phyloP scores from a whole-genome alignment of 805 yeast genomes.

The Ogataea populi-albae region DNA sequence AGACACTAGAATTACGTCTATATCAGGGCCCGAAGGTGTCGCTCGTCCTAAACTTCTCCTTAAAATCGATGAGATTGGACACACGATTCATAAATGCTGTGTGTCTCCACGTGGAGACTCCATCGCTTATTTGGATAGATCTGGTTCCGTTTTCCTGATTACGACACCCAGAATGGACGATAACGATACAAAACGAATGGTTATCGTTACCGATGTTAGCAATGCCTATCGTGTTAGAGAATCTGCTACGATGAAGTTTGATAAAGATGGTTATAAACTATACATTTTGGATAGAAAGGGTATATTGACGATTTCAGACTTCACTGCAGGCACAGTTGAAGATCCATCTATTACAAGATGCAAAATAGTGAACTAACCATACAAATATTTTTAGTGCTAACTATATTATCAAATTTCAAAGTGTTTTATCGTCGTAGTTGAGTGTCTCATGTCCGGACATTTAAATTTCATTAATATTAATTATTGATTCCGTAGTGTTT shows the following conservation, averaged over 20 bases:
- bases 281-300: slow-evolving; percentile 82
- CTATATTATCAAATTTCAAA: background rate
- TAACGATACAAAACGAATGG: slow-evolving; percentile 55
- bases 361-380: slow-evolving; percentile 46
- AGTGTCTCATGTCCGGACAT: too few relatives aligned
- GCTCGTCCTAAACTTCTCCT: slow-evolving; percentile 61
- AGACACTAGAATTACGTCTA: slow-evolving; percentile 56
- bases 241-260: slow-evolving; percentile 75
- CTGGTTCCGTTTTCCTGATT: slow-evolving; percentile 71
- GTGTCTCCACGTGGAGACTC: slow-evolving; percentile 87
- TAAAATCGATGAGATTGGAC: slow-evolving; percentile 77
- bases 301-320: slow-evolving; percentile 72
- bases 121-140: slow-evolving; percentile 73
- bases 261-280: slow-evolving; percentile 77
- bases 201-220: slow-evolving; percentile 73
- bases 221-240: slow-evolving; percentile 69
- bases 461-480: slow-evolving; percentile 1
- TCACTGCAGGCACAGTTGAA: slow-evolving; percentile 80
- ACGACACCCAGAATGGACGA: slow-evolving; percentile 57
- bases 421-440: too few relatives aligned
- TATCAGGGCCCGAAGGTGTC: slow-evolving; percentile 37
- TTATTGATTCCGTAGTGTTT: slow-evolving; percentile 16
- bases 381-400: background rate
- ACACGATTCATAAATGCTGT: slow-evolving; percentile 67
- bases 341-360: slow-evolving; percentile 65